Conservation (phyloP, 2,329 filamentous ascomycete species). For the Microdochium bolleyi region DNA sequence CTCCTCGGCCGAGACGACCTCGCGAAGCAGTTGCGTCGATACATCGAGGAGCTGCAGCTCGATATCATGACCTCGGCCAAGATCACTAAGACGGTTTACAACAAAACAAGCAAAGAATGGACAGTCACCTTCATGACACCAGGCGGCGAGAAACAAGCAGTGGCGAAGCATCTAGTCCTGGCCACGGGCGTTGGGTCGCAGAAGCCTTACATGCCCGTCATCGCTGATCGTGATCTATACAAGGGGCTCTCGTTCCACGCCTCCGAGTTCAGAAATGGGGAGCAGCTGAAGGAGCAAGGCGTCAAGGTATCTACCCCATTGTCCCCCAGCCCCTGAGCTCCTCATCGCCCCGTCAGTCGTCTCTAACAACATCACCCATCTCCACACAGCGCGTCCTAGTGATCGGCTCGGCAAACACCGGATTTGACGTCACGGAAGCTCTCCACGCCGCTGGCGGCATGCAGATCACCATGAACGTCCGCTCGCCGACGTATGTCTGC, state of each 20-base stretch:
- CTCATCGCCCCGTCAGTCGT: background rate
- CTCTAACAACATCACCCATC: background rate
- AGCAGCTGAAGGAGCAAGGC: slow-evolving; percentile 8
- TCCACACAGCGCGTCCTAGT: slow-evolving; percentile 17
- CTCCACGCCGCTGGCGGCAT: slow-evolving; percentile 19
- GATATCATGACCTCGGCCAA: slow-evolving; percentile 20
- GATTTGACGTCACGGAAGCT: slow-evolving; percentile 29
- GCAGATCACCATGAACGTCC: slow-evolving; percentile 23
- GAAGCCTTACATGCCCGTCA: slow-evolving; percentile 12
- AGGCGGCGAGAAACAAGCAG: background rate
- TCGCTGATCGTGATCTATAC: slow-evolving; percentile 11
- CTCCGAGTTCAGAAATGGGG: slow-evolving; percentile 10
- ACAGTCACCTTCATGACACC: slow-evolving; percentile 10
- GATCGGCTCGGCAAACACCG: slow-evolving; percentile 31
- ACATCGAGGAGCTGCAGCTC: slow-evolving; percentile 19
- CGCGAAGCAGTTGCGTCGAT: slow-evolving; percentile 14
- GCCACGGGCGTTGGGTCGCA: slow-evolving; percentile 15
- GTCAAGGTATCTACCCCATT: slow-evolving; percentile 10
- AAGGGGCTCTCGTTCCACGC: slow-evolving; percentile 18
- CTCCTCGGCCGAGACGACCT: slow-evolving; percentile 15
- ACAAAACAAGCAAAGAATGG: slow-evolving; percentile 15
- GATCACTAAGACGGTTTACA: slow-evolving; percentile 15
- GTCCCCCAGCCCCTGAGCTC: slow-evolving; percentile 3
- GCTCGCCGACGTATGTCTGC: slow-evolving; percentile 25
- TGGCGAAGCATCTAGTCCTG: slow-evolving; percentile 15